Evolutionary conservation across 345 rosid genomes (phyloP).

Genomic region (Noccaea caerulescens): DNA sequence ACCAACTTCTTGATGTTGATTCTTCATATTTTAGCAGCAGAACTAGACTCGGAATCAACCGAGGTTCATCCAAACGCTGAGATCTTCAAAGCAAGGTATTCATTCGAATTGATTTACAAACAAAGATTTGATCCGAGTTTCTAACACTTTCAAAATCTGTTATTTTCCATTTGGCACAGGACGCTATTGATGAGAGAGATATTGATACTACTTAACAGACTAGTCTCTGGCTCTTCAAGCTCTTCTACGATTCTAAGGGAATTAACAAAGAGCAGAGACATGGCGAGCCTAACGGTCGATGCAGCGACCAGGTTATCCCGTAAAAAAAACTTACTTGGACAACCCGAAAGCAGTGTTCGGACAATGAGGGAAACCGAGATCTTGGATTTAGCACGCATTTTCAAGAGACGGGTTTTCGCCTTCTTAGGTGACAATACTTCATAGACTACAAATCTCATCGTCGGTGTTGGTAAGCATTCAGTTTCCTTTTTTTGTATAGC

Average conservation of each 20-base stretch:
- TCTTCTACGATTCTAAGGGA: constrained; percentile 58
- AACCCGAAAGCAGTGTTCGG: constrained; percentile 40
- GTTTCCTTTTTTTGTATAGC: neutral
- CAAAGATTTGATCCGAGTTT: neutral
- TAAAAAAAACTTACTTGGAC: constrained; percentile 43
- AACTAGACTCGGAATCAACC: constrained; percentile 60
- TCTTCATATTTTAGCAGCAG: constrained; percentile 68
- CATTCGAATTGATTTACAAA: neutral
- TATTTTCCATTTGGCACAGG: constrained; percentile 45
- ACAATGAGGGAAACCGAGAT: constrained; percentile 67
- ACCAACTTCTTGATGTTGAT: constrained; percentile 68
- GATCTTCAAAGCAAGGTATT: constrained; percentile 69
- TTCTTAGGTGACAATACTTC: constrained; percentile 57
- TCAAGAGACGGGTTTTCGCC: constrained; percentile 68
- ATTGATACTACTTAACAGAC: constrained; percentile 79
- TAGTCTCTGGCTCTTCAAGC: constrained; percentile 62
- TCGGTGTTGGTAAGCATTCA: neutral
- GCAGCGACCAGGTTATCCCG: constrained; percentile 69
- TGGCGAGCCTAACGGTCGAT: constrained; percentile 76
- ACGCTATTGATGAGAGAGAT: constrained; percentile 72
- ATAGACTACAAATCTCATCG: neutral
- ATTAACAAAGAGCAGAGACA: constrained; percentile 72
- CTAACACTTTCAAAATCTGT: neutral
- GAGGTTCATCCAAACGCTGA: constrained; percentile 47
- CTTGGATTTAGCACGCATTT: constrained; percentile 61